A percentile compares a stretch with the other conserved stretches of the same genome.
Conservation (phyloP, 495 filamentous ascomycete genomes). For the Delitschia confertaspora region DNA sequence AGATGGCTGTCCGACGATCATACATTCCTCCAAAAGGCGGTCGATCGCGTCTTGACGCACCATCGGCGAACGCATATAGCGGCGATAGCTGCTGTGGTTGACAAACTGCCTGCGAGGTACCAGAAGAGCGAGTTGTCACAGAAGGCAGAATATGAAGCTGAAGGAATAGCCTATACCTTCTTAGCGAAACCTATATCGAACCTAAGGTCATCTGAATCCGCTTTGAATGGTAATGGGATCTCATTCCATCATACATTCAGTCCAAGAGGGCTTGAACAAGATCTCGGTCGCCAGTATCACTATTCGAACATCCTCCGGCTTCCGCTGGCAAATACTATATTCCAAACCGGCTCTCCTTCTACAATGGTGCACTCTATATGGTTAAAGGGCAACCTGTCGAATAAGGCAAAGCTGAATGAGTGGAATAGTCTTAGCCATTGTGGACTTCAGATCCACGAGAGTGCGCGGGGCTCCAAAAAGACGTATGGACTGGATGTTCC, state of each 20-base stretch:
- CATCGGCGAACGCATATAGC: constrained; percentile 3
- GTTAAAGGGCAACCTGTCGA: constrained; percentile 25
- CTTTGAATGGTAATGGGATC: too few relatives aligned
- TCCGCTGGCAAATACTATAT: constrained; percentile 70
- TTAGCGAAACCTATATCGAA: too few relatives aligned
- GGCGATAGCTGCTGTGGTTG: constrained; percentile 25
- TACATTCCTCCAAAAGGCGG: constrained; percentile 15
- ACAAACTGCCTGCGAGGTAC: constrained; percentile 15
- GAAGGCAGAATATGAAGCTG: constrained; percentile 13
- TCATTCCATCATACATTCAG: too few relatives aligned
- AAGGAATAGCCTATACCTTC: constrained; percentile 23
- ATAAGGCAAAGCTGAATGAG: neutral
- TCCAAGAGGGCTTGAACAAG: too few relatives aligned
- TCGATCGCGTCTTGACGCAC: constrained; percentile 2
- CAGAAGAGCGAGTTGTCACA: neutral
- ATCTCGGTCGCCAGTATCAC: too few relatives aligned
- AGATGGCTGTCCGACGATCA: constrained; percentile 20
- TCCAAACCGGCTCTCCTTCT: constrained; percentile 56
- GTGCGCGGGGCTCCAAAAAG: constrained; percentile 6
- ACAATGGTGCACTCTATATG: constrained; percentile 54
- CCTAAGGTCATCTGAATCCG: too few relatives aligned
- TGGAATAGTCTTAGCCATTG: constrained; percentile 11
- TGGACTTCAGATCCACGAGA: neutral
- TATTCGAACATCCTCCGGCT: constrained; percentile 8
- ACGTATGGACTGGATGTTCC: constrained; percentile 25